Percentiles rank a stretch among this genome's conserved stretches.
phyloP scores from a whole-genome alignment of 257 asterid species.

The Gardenia jasminoides region DNA sequence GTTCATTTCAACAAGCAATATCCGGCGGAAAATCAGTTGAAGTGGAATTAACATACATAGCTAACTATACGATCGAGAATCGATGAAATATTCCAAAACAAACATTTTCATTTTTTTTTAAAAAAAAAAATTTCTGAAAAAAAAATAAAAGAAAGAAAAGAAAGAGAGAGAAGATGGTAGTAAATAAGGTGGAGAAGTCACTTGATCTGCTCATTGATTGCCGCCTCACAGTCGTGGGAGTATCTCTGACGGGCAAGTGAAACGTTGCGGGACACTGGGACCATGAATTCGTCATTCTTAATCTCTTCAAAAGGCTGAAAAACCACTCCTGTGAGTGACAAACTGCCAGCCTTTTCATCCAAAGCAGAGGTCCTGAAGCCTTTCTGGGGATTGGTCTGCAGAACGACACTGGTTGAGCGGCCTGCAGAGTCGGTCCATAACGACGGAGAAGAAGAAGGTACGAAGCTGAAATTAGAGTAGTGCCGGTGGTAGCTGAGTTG shows the following conservation, averaged over 20 bases:
- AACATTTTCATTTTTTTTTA: too few relatives aligned
- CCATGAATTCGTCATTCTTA: conserved; percentile 49
- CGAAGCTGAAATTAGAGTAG: neutral
- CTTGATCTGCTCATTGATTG: conserved; percentile 89
- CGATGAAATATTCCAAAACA: too few relatives aligned
- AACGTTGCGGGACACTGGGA: conserved; percentile 43
- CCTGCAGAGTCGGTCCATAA: conserved; percentile 9
- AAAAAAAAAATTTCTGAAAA: neutral
- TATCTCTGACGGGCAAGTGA: conserved; percentile 80
- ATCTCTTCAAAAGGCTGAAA: conserved; percentile 94
- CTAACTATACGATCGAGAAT: neutral
- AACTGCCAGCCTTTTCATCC: conserved; percentile 27
- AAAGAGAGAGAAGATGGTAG: neutral
- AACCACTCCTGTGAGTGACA: conserved; percentile 58
- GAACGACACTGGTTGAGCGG: conserved; percentile 21
- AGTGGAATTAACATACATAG: neutral
- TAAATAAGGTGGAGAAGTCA: conserved; percentile 27
- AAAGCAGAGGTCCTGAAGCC: conserved; percentile 36
- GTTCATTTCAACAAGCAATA: neutral
- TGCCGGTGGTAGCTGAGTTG: neutral
- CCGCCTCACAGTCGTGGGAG: conserved; percentile 55
- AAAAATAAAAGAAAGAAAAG: neutral
- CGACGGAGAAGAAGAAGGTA: conserved; percentile 24
- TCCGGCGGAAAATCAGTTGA: neutral
- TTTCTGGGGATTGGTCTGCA: conserved; percentile 30